Conservation (phyloP, 495 filamentous ascomycete species). For the Neurospora discreta region DNA sequence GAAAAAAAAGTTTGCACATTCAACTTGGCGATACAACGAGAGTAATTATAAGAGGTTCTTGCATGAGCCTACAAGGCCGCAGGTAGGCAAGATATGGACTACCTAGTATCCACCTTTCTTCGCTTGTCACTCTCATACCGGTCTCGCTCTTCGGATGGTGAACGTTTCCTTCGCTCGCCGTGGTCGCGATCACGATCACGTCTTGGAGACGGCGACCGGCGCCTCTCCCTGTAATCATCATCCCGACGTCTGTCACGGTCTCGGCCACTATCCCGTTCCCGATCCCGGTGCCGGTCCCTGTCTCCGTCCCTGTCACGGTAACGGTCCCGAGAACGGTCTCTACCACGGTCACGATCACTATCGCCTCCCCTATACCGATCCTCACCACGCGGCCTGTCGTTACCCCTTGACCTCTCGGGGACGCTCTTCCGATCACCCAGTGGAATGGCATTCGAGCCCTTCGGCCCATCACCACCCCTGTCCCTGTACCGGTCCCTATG, state of each 20-base stretch:
- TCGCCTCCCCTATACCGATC: constrained; percentile 1
- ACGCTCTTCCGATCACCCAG: constrained; percentile 46
- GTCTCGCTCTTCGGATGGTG: constrained; percentile 50
- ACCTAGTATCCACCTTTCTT: constrained; percentile 43
- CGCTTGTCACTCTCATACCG: constrained; percentile 53
- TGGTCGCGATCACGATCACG: constrained; percentile 16
- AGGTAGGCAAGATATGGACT: not conserved
- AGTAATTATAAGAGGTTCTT: not conserved
- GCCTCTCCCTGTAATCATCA: constrained; percentile 16
- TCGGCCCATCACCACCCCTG: constrained; percentile 20
- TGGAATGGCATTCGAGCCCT: constrained; percentile 51
- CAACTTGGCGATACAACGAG: not conserved
- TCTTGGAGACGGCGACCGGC: constrained; percentile 13
- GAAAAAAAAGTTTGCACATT: not conserved
- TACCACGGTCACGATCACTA: constrained; percentile 19
- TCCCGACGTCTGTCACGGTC: constrained; percentile 25
- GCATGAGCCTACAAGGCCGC: not conserved
- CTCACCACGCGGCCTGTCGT: constrained; percentile 12
- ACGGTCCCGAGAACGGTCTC: constrained; percentile 14
- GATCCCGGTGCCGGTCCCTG: constrained; percentile 13
- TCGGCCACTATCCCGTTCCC: constrained; percentile 9
- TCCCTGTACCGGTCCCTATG: constrained; percentile 28
- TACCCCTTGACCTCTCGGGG: constrained; percentile 23
- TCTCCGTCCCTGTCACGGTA: constrained; percentile 22
- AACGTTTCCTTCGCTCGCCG: constrained; percentile 50